phyloP scores from a whole-genome alignment of 306 rosid species.

The Mucuna pruriens region DNA sequence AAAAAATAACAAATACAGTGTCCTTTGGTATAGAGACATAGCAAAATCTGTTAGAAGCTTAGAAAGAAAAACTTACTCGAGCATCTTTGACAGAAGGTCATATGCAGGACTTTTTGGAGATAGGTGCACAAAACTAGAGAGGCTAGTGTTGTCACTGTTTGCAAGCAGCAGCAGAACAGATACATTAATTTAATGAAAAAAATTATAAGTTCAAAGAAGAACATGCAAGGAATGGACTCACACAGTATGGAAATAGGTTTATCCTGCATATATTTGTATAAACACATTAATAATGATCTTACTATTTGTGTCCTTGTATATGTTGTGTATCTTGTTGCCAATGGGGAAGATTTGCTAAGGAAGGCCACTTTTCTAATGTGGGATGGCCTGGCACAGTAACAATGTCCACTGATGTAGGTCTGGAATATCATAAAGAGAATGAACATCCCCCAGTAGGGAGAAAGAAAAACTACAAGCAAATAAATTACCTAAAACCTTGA shows the following conservation, averaged over 20 bases:
- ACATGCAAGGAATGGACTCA: neutral
- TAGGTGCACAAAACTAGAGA: slow-evolving; percentile 74
- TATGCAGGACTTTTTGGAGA: slow-evolving; percentile 80
- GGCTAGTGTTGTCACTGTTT: slow-evolving; percentile 82
- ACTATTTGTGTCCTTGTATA: slow-evolving; percentile 94
- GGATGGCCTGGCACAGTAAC: slow-evolving; percentile 85
- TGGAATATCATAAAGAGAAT: slow-evolving; percentile 41
- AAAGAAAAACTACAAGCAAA: slow-evolving; percentile 34
- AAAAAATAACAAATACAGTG: neutral
- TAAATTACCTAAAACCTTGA: slow-evolving; percentile 90
- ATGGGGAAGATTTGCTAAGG: slow-evolving; percentile 85
- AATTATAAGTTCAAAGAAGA: neutral
- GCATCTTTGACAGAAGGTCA: slow-evolving; percentile 96
- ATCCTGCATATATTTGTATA: slow-evolving; percentile 32
- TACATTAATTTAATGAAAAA: slow-evolving; percentile 27
- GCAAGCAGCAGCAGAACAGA: slow-evolving; percentile 22
- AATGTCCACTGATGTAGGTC: slow-evolving; percentile 44
- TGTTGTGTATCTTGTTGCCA: slow-evolving; percentile 84
- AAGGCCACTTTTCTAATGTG: slow-evolving; percentile 93
- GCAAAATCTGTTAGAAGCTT: slow-evolving; percentile 3
- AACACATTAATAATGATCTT: slow-evolving; percentile 45
- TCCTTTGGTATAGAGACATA: neutral
- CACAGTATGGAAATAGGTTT: slow-evolving; percentile 10
- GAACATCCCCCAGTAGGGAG: slow-evolving; percentile 43
- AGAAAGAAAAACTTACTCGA: slow-evolving; percentile 78